phyloP scores from a whole-genome alignment of 2,329 filamentous ascomycete species.

The Nemania serpens region DNA sequence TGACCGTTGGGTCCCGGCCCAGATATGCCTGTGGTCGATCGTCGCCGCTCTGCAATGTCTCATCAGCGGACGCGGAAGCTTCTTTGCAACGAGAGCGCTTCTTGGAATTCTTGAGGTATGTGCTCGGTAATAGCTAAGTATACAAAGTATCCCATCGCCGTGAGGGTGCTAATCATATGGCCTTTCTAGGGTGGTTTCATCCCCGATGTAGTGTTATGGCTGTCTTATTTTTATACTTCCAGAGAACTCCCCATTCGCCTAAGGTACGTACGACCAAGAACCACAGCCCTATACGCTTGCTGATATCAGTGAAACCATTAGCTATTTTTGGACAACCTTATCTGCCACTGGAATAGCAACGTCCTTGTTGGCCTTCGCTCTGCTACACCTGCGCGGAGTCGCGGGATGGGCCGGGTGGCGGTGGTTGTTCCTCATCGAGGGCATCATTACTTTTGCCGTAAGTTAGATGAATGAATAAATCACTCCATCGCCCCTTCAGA shows the following conservation, averaged over 20 bases:
- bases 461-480: background rate
- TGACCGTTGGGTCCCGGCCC: slow-evolving; percentile 41
- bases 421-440: slow-evolving; percentile 63
- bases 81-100: slow-evolving; percentile 34
- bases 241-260: slow-evolving; percentile 47
- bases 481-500: background rate
- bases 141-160: background rate
- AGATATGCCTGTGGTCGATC: slow-evolving; percentile 41
- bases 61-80: slow-evolving; percentile 34
- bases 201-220: slow-evolving; percentile 42
- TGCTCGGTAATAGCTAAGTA: background rate
- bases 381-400: slow-evolving; percentile 46
- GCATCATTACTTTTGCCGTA: slow-evolving; percentile 53
- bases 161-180: background rate
- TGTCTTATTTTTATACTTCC: slow-evolving; percentile 44
- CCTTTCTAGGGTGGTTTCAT: slow-evolving; percentile 41
- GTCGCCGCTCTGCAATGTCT: slow-evolving; percentile 38
- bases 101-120: slow-evolving; percentile 39
- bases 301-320: slow-evolving; percentile 9
- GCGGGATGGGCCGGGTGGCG: slow-evolving; percentile 46
- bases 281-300: background rate
- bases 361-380: slow-evolving; percentile 44
- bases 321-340: slow-evolving; percentile 46
- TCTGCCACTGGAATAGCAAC: slow-evolving; percentile 42
- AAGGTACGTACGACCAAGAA: slow-evolving; percentile 33